phyloP scores from a whole-genome alignment of 176 grass and related monocot genomes.

The Zoysia pacifica region DNA sequence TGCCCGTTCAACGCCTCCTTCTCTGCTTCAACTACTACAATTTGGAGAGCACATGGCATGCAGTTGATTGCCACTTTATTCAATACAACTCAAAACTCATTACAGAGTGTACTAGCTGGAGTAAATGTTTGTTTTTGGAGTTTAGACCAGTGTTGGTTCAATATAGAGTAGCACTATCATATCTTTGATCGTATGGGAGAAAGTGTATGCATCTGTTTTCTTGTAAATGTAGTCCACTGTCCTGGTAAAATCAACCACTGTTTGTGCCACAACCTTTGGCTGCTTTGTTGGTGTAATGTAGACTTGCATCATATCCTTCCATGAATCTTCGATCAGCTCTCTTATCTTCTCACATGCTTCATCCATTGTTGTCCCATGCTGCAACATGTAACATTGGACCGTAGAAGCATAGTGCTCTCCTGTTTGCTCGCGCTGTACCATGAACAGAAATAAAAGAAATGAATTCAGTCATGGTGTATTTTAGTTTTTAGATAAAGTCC shows the following conservation, averaged over 20 bases:
- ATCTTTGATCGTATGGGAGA: slow-evolving; percentile 25
- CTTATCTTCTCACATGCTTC: slow-evolving; percentile 33
- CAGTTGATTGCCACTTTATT: background rate
- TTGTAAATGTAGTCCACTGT: slow-evolving; percentile 31
- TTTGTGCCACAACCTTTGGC: background rate
- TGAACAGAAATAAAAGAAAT: background rate
- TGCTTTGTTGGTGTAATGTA: background rate
- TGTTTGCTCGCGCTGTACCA: slow-evolving; percentile 36
- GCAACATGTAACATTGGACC: slow-evolving; percentile 40
- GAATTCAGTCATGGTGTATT: background rate
- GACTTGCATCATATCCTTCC: slow-evolving; percentile 36
- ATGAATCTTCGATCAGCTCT: slow-evolving; percentile 27
- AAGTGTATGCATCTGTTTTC: slow-evolving; percentile 19
- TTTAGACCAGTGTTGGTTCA: background rate
- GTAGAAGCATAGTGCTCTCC: slow-evolving; percentile 27
- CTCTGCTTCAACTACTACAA: too few relatives aligned
- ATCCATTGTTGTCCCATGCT: slow-evolving; percentile 19
- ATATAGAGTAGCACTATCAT: slow-evolving; percentile 7
- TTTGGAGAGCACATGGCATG: background rate
- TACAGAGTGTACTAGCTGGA: background rate
- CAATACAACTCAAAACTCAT: background rate
- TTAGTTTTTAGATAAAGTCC: too few relatives aligned
- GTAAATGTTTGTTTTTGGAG: background rate
- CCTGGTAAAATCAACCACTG: slow-evolving; percentile 12
- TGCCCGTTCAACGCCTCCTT: too few relatives aligned